phyloP scores from a whole-genome alignment of 345 rosid species.

The Populus davidiana region DNA sequence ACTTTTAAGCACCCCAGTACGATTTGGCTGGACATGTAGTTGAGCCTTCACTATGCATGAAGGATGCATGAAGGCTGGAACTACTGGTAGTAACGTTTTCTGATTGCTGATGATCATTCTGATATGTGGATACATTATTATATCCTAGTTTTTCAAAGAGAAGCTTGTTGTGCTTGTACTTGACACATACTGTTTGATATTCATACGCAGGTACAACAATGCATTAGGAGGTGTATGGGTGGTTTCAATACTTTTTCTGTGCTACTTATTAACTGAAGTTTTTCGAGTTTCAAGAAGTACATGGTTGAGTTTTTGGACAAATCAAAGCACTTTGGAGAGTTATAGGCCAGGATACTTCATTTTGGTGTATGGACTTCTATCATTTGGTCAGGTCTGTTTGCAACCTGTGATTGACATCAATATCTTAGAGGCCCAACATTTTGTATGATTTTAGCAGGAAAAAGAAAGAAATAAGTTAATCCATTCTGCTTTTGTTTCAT shows the following conservation, averaged over 20 bases:
- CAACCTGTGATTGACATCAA: neutral
- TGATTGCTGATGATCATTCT: neutral
- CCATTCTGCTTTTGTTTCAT: neutral
- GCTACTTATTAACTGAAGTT: constrained; percentile 73
- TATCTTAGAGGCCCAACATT: neutral
- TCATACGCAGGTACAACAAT: constrained; percentile 68
- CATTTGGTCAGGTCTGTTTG: constrained; percentile 73
- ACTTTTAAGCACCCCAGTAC: no score
- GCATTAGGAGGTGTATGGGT: constrained; percentile 96
- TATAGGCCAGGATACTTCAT: constrained; percentile 74
- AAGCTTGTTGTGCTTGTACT: neutral
- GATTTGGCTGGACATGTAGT: no score
- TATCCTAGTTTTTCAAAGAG: neutral
- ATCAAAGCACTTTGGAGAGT: constrained; percentile 50
- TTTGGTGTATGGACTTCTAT: constrained; percentile 64
- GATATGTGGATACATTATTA: neutral
- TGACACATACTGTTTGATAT: neutral
- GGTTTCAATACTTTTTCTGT: constrained; percentile 62
- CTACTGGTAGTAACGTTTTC: neutral
- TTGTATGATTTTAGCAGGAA: neutral
- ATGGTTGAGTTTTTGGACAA: constrained; percentile 97
- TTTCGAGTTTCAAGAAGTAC: constrained; percentile 89
- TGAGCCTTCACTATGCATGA: no score
- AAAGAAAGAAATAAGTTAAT: neutral
- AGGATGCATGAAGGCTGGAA: neutral